Base-by-base conservation (phyloP, 2,329 filamentous ascomycete genomes). In the Didymella keratinophila region DNA sequence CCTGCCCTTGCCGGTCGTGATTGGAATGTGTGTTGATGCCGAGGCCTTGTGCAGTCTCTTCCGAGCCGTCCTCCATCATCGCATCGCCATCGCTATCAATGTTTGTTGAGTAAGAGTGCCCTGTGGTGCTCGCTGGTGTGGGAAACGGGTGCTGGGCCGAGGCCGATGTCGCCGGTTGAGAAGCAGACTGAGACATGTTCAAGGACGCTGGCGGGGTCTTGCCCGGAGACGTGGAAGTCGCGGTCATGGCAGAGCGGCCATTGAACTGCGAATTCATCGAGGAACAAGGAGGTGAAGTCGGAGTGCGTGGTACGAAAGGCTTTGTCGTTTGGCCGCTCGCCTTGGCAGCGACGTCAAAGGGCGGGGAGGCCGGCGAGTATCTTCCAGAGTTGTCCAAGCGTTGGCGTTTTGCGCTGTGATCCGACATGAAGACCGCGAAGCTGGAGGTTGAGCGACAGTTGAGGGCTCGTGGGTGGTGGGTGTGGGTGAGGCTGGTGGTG, bases 261-360 rank as follows among this genome's bases (percentile, higher is more conserved):
- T 76, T 71, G 63, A 74, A 63, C 56, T 77, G 76, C 71, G 78
- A 76, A 78, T 72, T 77, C 66, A 79, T 79, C 72, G 79, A 80
- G 76, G 78, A 78, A 57, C 78, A 78, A 52, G 80, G 79, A 53
- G 79, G 79, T 23, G 79, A 81, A 36, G 80, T 81, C 52, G 80
- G 81, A 10, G 80, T 82, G 66, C 81, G 79, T 46, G 80, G 80
- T 50, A 78, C 75, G 61, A 77, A 74, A 69, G 72, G 69, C 72
- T 80, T 79, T 74, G 76, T 77, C 64, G 78, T 70, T 48, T 68
- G 67, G 65, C 65, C 59, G 71, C 63, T 71, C 54, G 71, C 62
- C 72, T 75, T 75, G 68, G 72, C 73, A 65, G 69, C 70, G 58
- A 74, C 68, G 73, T 77, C 72, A 71, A 77, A 76, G 50, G 78